Conservation (phyloP, 495 filamentous ascomycete genomes). For the Cercophora samala region DNA sequence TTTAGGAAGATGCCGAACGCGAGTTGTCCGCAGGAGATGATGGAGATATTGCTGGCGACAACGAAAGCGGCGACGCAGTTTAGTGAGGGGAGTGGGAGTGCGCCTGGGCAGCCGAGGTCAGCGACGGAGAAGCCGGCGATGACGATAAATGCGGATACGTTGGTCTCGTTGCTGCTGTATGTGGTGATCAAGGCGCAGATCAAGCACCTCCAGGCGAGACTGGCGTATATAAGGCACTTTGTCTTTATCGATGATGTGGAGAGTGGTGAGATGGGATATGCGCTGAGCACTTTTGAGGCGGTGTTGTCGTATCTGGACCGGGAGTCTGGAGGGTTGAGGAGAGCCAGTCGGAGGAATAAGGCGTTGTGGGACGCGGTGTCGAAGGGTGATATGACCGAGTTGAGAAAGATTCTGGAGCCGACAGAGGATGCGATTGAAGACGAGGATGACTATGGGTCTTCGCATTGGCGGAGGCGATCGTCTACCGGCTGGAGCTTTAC, state of each 20-base stretch:
- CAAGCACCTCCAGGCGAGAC: constrained; percentile 78
- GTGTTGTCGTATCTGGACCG: constrained; percentile 86
- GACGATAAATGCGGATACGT: constrained; percentile 91
- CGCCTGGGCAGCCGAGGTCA: constrained; percentile 14
- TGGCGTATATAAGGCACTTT: constrained; percentile 92
- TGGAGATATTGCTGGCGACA: constrained; percentile 80
- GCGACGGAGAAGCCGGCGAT: constrained; percentile 51
- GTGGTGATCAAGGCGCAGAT: constrained; percentile 92
- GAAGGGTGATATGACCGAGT: constrained; percentile 66
- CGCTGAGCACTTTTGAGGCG: constrained; percentile 92
- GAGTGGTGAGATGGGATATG: constrained; percentile 94
- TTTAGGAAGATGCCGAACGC: constrained; percentile 84
- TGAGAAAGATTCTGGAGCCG: constrained; percentile 77
- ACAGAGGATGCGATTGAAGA: constrained; percentile 39
- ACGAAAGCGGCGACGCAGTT: constrained; percentile 74
- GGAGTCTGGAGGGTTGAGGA: constrained; percentile 75
- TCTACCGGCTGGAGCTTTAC: constrained; percentile 42
- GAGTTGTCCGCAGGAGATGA: constrained; percentile 90
- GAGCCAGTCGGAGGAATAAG: constrained; percentile 80
- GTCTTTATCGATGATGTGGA: constrained; percentile 97
- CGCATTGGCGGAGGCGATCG: constrained; percentile 40
- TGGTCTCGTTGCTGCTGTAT: constrained; percentile 87
- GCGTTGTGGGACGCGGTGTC: constrained; percentile 83
- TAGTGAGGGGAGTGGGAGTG: constrained; percentile 41
- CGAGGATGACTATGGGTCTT: constrained; percentile 41